A percentile compares a stretch with the other conserved stretches of the same genome.
These are phyloP conservation scores for Dendrocalamus sinicus DNA, from an alignment of 176 grass and related monocot genomes.

Conservation along the genomic window DNA sequence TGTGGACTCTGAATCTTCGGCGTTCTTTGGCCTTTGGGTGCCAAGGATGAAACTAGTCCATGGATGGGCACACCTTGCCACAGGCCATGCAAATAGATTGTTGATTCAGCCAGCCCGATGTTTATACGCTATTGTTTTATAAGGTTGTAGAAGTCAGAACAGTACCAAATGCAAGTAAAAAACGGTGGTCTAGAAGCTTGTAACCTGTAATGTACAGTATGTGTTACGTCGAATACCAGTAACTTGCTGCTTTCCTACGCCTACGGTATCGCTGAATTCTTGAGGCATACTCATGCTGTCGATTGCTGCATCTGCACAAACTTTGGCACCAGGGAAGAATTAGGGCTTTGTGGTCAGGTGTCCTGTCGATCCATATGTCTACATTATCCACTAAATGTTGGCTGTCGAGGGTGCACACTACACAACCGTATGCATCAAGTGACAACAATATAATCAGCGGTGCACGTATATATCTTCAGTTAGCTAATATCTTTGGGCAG, in stretches of 20 bases:
- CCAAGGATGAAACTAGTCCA: no score
- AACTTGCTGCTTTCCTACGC: neutral
- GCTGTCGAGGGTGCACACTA: constrained; percentile 31
- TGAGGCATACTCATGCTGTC: constrained; percentile 44
- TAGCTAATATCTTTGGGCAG: constrained; percentile 7
- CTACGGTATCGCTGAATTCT: constrained; percentile 12
- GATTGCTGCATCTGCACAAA: constrained; percentile 28
- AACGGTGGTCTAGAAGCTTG: neutral
- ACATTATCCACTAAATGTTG: constrained; percentile 36
- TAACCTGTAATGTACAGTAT: neutral
- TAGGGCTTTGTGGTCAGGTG: constrained; percentile 14
- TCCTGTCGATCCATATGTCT: constrained; percentile 31
- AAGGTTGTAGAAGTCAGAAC: neutral
- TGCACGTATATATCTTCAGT: neutral
- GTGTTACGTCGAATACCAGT: neutral
- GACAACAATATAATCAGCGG: neutral
- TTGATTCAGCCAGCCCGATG: no score
- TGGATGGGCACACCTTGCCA: neutral
- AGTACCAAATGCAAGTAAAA: neutral
- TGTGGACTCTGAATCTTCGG: neutral
- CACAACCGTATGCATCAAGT: constrained; percentile 55
- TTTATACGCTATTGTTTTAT: neutral
- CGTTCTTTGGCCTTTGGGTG: constrained; percentile 13
- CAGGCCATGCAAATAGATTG: no score
- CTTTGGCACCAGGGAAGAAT: constrained; percentile 17